Percentiles rank a stretch among this genome's conserved stretches.
These are phyloP conservation scores for Stephanocyclus meneghinianus DNA, from an alignment of 352 stramenopile genomes.

Conservation along the genomic window DNA sequence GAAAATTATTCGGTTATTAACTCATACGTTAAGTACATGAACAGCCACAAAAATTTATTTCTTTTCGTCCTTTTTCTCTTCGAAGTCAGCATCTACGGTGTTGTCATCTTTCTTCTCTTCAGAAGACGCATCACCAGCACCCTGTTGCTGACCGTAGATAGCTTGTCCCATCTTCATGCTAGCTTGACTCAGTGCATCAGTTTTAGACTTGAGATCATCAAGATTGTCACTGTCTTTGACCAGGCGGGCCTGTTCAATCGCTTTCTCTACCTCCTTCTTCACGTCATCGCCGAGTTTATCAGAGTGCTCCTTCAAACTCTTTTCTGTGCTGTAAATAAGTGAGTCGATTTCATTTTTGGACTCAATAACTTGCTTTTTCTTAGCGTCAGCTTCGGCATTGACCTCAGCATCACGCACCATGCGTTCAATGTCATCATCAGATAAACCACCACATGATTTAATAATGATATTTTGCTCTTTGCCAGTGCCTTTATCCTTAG, in stretches of 20 bases:
- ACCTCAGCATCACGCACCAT: conserved; percentile 97
- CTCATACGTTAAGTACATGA: not conserved
- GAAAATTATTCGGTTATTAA: not conserved
- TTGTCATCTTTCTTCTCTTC: conserved; percentile 88
- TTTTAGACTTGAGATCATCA: conserved; percentile 91
- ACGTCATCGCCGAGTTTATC: conserved; percentile 93
- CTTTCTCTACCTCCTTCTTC: conserved; percentile 90
- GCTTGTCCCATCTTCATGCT: conserved; percentile 97
- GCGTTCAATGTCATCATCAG: conserved; percentile 95
- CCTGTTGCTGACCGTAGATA: conserved; percentile 91
- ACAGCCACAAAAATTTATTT: conserved; percentile 40
- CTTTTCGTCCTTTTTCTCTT: conserved; percentile 83
- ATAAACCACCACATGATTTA: conserved; percentile 91
- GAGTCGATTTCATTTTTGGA: conserved; percentile 96
- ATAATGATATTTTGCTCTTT: conserved; percentile 98
- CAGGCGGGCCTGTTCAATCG: conserved; percentile 88
- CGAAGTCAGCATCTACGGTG: conserved; percentile 94
- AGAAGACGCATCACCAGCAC: conserved; percentile 44
- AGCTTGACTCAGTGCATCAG: conserved; percentile 89
- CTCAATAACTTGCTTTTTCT: conserved; percentile 94
- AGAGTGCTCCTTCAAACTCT: conserved; percentile 91
- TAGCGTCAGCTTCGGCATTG: conserved; percentile 91
- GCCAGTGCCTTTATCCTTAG: conserved; percentile 96
- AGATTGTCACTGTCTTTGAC: conserved; percentile 88
- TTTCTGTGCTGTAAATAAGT: conserved; percentile 93